Evolutionary conservation across 305 asterid species (phyloP), one percentile per base, ranked within the genome.

Genomic region (Vinca major): DNA sequence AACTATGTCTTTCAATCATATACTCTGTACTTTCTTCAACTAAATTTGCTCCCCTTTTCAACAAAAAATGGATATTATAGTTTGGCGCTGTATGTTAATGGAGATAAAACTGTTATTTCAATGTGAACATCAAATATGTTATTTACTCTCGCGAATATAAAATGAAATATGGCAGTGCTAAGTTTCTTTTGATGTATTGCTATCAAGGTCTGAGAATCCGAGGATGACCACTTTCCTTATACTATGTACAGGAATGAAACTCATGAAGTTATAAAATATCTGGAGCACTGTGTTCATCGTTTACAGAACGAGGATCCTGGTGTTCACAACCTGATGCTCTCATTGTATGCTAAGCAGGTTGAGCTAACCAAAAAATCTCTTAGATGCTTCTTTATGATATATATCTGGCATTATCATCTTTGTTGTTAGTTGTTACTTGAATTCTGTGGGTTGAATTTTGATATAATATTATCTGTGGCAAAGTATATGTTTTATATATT

Each of bases 241-340:
- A 36, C 52, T 64, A 52, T 75, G 55, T 79, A 77, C 94, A 93
- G 99, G 95, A 93, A 93, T 77, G 99, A 93, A 89, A 88, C 97
- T 62, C 95, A 93, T 78, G 97, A 93, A 80, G 97, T 93, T 68
- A 90, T 93, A 71, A 93, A 93, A 78, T 93, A 90, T 80, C 73
- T 93, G 84, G 99, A 93, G 75, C 85, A 88, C 77, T 90, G 95
- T 72, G 94, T 89, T 74, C 96, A 87, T 72, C 92, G 91, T 72
- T 75, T 93, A 87, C 99, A 82, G 94, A 90, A 89, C 72, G 97
- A 90, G 84, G 99, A 93, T 84, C 89, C 96, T 49, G 95, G 99
- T 65, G 84, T 90, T 78, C 99, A 93, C 81, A 93, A 93, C 81
- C 81, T 93, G 77, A 77, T 93, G 79, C 95, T 93, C 66, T 90